Evolutionary conservation across 2,329 filamentous ascomycete genomes (phyloP).

Genomic region (Aspergillus sp.): DNA sequence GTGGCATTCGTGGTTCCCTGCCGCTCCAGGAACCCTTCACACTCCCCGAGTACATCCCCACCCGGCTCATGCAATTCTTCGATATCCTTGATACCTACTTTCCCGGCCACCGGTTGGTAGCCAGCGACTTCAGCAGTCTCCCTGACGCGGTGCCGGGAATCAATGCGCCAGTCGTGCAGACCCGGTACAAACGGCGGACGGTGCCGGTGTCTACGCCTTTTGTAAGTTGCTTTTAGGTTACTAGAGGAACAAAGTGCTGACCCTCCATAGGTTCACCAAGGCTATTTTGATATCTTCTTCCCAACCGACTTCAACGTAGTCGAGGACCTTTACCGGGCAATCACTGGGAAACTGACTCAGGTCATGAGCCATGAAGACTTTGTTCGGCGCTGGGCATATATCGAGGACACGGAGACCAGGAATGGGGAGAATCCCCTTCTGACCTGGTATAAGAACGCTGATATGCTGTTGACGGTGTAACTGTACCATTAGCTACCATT

Average conservation of each 20-base stretch:
- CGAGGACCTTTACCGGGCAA: slow-evolving; percentile 86
- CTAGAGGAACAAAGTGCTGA: slow-evolving; percentile 1
- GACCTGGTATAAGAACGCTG: slow-evolving; percentile 93
- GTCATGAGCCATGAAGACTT: slow-evolving; percentile 89
- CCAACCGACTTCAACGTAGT: slow-evolving; percentile 91
- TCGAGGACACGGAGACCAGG: slow-evolving; percentile 83
- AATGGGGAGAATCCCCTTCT: slow-evolving; percentile 92
- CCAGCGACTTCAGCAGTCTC: slow-evolving; percentile 85
- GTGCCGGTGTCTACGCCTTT: slow-evolving; percentile 88
- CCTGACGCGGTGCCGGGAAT: slow-evolving; percentile 79
- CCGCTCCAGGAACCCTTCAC: slow-evolving; percentile 77
- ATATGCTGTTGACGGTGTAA: slow-evolving; percentile 81
- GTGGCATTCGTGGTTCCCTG: slow-evolving; percentile 61
- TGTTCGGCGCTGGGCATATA: slow-evolving; percentile 81
- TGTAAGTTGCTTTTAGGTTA: slow-evolving; percentile 56
- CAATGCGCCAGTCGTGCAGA: slow-evolving; percentile 95
- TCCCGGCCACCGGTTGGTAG: slow-evolving; percentile 81
- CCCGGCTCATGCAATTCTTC: slow-evolving; percentile 94
- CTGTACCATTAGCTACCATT: not conserved
- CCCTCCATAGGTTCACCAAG: slow-evolving; percentile 76
- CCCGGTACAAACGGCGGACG: slow-evolving; percentile 79
- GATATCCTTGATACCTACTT: slow-evolving; percentile 85
- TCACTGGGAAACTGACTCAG: slow-evolving; percentile 87
- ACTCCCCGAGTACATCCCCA: slow-evolving; percentile 88
- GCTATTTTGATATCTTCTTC: slow-evolving; percentile 98